phyloP scores from a whole-genome alignment of 306 rosid species.

The Rubus idaeus region DNA sequence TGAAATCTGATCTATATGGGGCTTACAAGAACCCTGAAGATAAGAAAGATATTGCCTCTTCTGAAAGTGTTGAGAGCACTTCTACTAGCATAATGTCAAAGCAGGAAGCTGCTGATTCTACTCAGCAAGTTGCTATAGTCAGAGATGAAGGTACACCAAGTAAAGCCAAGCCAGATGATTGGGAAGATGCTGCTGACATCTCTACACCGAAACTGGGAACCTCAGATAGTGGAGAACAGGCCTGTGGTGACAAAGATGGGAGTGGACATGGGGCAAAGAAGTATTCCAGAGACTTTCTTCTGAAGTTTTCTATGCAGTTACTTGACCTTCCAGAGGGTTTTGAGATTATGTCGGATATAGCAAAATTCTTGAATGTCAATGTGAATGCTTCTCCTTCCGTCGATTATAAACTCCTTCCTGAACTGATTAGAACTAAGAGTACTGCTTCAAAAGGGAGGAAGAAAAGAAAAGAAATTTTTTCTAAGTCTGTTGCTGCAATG shows the following conservation, averaged over 20 bases:
- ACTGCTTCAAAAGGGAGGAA: constrained; percentile 42
- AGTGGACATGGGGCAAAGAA: constrained; percentile 47
- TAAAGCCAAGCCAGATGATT: constrained; percentile 81
- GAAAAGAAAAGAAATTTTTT: constrained; percentile 61
- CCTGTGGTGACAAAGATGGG: constrained; percentile 40
- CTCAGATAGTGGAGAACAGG: constrained; percentile 37
- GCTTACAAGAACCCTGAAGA: constrained; percentile 95
- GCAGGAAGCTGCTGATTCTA: constrained; percentile 41
- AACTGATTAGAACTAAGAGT: constrained; percentile 54
- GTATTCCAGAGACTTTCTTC: constrained; percentile 85
- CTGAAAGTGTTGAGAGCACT: constrained; percentile 48
- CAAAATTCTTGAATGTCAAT: constrained; percentile 39
- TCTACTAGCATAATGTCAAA: constrained; percentile 31
- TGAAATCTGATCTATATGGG: constrained; percentile 84
- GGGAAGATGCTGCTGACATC: constrained; percentile 97
- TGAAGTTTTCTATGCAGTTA: constrained; percentile 67
- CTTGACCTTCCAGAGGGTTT: constrained; percentile 64
- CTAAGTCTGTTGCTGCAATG: constrained; percentile 51
- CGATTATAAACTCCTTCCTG: constrained; percentile 52
- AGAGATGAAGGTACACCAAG: constrained; percentile 36
- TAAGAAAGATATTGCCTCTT: constrained; percentile 54
- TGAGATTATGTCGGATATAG: constrained; percentile 46
- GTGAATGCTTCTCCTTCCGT: constrained; percentile 34
- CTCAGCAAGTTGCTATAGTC: constrained; percentile 34
- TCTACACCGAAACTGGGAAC: constrained; percentile 67